Evolutionary conservation across 164 flowering plant species (phyloP).

Genomic region (Aristolochia fimbriata): DNA sequence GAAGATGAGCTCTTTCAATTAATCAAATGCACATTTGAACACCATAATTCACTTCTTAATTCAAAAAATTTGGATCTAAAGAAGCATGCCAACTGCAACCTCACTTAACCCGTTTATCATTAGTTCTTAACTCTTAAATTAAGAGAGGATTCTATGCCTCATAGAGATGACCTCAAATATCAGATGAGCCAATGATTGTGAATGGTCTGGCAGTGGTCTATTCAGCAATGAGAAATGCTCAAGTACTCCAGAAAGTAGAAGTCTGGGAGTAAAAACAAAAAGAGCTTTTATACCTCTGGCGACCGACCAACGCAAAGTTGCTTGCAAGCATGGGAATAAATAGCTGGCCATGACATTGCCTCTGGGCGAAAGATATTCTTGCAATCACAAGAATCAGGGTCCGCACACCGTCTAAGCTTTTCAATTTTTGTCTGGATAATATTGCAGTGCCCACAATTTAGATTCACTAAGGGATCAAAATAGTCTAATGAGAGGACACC

Average conservation of each 20-base stretch:
- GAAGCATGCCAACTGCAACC: no score
- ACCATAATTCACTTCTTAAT: no score
- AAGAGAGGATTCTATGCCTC: neutral
- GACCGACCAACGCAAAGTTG: constrained; percentile 54
- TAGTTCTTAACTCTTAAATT: neutral
- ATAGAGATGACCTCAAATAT: neutral
- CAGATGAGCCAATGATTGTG: neutral
- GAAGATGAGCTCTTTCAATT: no score
- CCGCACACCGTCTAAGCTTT: constrained; percentile 36
- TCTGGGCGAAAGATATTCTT: constrained; percentile 27
- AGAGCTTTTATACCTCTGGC: constrained; percentile 54
- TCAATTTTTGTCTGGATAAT: constrained; percentile 40
- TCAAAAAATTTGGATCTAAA: no score
- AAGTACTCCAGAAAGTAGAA: no score
- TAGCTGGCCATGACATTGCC: constrained; percentile 52
- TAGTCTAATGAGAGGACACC: neutral
- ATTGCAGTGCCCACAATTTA: constrained; percentile 4
- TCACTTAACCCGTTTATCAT: no score
- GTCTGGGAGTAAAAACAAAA: neutral
- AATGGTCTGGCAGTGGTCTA: no score
- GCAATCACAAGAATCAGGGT: constrained; percentile 65
- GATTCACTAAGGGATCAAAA: neutral
- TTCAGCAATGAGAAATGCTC: no score
- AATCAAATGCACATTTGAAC: no score
- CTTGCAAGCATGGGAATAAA: constrained; percentile 44